Base-by-base conservation (phyloP, 495 filamentous ascomycete genomes). In the Wilcoxina mikolae region DNA sequence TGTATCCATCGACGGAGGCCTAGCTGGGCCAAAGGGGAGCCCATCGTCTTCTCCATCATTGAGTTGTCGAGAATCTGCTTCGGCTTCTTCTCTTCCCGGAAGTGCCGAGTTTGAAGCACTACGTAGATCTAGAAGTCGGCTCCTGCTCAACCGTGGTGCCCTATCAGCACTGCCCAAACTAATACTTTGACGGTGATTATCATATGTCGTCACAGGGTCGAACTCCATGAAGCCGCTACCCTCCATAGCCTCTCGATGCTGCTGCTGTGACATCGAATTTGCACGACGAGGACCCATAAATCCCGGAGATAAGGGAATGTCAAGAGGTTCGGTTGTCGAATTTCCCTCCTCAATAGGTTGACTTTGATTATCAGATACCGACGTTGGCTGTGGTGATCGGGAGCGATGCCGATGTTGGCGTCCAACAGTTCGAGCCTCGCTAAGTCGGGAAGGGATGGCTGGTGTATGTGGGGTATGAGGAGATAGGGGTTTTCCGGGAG, bases 401-500 rank as follows among this genome's bases (percentile, higher is more conserved):
- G 65, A 39, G 31, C 58, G n/a, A n/a, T n/a, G 51, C 27, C 47
- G 53, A 22, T 59, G 53, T 17, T 60, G 42, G 11, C 51, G 53
- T 65, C 51, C 42, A 56, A 61, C 62, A 12, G 62, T 65, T 12
- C 52, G 61, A 23, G 56, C 58, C 58, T 87, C 87, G 65, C 86
- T 93, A 42, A 96, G 69, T n/a, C 90, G 78, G 18, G 87, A 94
- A 29, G 89, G 87, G 43, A 95, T 85, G 17, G 89, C 87, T 3
- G 90, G 89, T 3, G 87, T 94, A 61, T 95, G 90, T 7, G 90
- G 90, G 0, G 89, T 95, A 67, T 95, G 89, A 10, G 89, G 89
- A 1, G 87, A 94, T 44, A 94, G 75, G 1, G 90, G 87, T 59
- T 95, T 96, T 51, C 87, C 87, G 4, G 85, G 87, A 2, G 88